Evolutionary conservation across 331 rosid species (phyloP).

Genomic region (Telfairia occidentalis): DNA sequence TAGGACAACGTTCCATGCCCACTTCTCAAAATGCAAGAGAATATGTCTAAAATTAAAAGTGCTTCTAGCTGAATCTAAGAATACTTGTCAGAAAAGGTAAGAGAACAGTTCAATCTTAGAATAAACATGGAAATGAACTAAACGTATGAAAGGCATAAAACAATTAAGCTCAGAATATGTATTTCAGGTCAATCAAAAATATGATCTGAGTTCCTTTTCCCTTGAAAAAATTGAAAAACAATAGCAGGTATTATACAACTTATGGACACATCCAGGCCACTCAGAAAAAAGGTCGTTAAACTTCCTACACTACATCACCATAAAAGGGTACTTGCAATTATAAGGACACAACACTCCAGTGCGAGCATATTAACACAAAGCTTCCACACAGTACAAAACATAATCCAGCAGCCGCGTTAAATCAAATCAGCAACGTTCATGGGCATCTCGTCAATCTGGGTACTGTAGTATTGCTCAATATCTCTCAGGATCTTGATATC

Average conservation of each 20-base stretch:
- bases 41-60: too few relatives aligned
- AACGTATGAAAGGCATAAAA: not conserved
- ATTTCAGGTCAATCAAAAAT: not conserved
- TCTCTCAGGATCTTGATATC: conserved; percentile 93
- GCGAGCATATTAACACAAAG: not conserved
- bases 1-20: too few relatives aligned
- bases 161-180: not conserved
- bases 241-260: not conserved
- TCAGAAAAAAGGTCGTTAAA: not conserved
- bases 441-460: conserved; percentile 97
- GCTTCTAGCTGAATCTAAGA: too few relatives aligned
- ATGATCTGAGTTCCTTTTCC: not conserved
- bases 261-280: conserved; percentile 7
- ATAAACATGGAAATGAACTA: not conserved
- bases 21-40: too few relatives aligned
- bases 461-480: conserved; percentile 88
- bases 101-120: too few relatives aligned
- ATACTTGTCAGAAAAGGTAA: too few relatives aligned
- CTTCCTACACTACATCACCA: not conserved
- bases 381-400: conserved; percentile 3
- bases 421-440: conserved; percentile 96
- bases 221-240: not conserved
- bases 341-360: not conserved
- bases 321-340: not conserved
- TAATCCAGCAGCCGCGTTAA: conserved; percentile 8